Conservation (phyloP, 768 basidiomycete genomes). For the Amanita inopinata region DNA sequence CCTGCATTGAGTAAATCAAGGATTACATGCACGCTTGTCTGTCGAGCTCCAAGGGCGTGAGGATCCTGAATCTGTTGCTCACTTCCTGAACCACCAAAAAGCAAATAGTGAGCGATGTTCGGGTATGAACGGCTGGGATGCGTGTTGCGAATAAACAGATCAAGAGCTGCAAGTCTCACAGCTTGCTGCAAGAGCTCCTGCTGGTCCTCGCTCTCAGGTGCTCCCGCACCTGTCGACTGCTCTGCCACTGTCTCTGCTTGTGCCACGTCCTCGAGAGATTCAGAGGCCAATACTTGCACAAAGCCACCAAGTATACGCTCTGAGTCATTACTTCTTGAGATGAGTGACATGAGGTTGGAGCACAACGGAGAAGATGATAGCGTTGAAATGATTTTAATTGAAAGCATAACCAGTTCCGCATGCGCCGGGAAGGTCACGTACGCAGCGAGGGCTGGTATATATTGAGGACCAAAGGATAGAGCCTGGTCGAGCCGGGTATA, state of each 20-base stretch:
- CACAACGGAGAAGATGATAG: slow-evolving; percentile 62
- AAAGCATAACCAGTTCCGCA: slow-evolving; percentile 63
- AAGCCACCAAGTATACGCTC: slow-evolving; percentile 81
- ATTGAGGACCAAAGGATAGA: slow-evolving; percentile 56
- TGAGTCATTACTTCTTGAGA: slow-evolving; percentile 76
- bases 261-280: slow-evolving; percentile 52
- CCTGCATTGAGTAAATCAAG: slow-evolving; percentile 70
- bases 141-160: slow-evolving; percentile 75
- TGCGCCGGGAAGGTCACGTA: slow-evolving; percentile 67
- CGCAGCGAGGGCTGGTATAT: slow-evolving; percentile 74
- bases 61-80: slow-evolving; percentile 72
- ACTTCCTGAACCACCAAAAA: slow-evolving; percentile 57
- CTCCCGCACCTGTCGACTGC: slow-evolving; percentile 64
- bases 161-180: slow-evolving; percentile 67
- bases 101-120: slow-evolving; percentile 80
- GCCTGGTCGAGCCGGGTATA: slow-evolving; percentile 71
- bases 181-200: slow-evolving; percentile 51
- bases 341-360: slow-evolving; percentile 64
- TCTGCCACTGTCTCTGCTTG: slow-evolving; percentile 51
- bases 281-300: slow-evolving; percentile 50
- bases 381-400: slow-evolving; percentile 64
- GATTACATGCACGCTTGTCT: slow-evolving; percentile 73
- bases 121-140: slow-evolving; percentile 53
- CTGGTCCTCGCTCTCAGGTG: slow-evolving; percentile 40
- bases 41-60: slow-evolving; percentile 56